Conservation (phyloP, 1,284 basidiomycete genomes). For the Ceratobasidium sp. region DNA sequence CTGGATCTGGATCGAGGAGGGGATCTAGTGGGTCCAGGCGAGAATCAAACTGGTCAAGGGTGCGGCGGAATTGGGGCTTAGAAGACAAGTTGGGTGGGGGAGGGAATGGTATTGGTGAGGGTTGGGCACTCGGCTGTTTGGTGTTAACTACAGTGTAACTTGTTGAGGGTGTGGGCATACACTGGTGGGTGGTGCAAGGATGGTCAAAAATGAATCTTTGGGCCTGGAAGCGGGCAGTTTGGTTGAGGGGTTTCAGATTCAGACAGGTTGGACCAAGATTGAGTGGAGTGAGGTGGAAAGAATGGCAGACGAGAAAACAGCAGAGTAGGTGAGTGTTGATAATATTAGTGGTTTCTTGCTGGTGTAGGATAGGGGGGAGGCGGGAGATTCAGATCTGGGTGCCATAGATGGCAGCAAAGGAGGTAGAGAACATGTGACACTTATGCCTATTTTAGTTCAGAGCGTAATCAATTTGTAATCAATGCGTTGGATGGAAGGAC, state of each 20-base stretch:
- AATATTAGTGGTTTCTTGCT: conserved; percentile 10
- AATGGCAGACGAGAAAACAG: neutral
- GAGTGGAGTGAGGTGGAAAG: neutral
- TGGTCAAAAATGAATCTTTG: neutral
- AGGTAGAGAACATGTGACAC: conserved; percentile 8
- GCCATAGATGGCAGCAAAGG: conserved; percentile 28
- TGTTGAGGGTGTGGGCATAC: conserved; percentile 32
- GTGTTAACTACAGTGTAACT: conserved; percentile 12
- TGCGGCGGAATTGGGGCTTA: no score
- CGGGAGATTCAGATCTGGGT: conserved; percentile 22
- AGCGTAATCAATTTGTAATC: no score
- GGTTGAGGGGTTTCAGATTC: conserved; percentile 9
- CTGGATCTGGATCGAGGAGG: no score
- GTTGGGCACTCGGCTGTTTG: neutral
- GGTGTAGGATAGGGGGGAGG: conserved; percentile 18
- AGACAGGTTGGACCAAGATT: neutral
- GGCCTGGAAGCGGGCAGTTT: neutral
- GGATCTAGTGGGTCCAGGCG: no score
- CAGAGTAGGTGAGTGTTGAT: conserved; percentile 10
- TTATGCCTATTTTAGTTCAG: no score
- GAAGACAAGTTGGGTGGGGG: no score
- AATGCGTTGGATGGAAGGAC: no score
- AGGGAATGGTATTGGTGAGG: no score
- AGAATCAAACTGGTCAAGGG: no score
- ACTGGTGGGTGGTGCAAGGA: conserved; percentile 26